Percentiles rank a stretch among this genome's conserved stretches.
Conservation (phyloP, 768 basidiomycete genomes). For the Amanita molliuscula region DNA sequence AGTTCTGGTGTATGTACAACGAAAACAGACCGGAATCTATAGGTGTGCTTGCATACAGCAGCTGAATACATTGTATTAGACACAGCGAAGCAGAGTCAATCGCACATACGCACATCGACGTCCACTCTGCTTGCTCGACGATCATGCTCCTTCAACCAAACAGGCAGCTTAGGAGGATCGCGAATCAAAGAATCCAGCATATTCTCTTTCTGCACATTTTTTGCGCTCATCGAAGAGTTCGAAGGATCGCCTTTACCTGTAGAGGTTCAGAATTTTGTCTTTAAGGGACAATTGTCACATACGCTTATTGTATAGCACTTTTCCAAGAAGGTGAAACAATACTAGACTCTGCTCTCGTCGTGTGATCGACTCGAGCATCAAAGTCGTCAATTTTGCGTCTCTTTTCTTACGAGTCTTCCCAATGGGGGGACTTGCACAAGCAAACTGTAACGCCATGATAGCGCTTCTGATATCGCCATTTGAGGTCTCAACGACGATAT, state of each 20-base stretch:
- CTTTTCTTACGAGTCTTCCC: conserved; percentile 21
- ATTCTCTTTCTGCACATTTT: conserved; percentile 53
- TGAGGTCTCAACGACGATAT: conserved; percentile 66
- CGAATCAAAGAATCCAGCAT: conserved; percentile 43
- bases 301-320: conserved; percentile 95
- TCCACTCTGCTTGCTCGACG: conserved; percentile 67
- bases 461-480: conserved; percentile 93
- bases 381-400: conserved; percentile 15
- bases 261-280: neutral
- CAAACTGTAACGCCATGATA: conserved; percentile 88
- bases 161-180: conserved; percentile 48
- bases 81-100: neutral
- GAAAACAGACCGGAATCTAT: conserved; percentile 87
- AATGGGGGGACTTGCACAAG: conserved; percentile 31
- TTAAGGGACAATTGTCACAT: conserved; percentile 13
- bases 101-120: conserved; percentile 44
- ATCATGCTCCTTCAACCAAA: conserved; percentile 47
- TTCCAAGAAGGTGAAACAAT: conserved; percentile 89
- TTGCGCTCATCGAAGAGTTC: conserved; percentile 40
- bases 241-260: conserved; percentile 71
- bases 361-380: conserved; percentile 61
- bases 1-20: conserved; percentile 91
- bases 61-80: conserved; percentile 26
- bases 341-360: conserved; percentile 77
- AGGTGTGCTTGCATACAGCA: conserved; percentile 73